A percentile compares a stretch with the other conserved stretches of the same genome.
Conservation (phyloP, 345 rosid species). For the Linum tenue region DNA sequence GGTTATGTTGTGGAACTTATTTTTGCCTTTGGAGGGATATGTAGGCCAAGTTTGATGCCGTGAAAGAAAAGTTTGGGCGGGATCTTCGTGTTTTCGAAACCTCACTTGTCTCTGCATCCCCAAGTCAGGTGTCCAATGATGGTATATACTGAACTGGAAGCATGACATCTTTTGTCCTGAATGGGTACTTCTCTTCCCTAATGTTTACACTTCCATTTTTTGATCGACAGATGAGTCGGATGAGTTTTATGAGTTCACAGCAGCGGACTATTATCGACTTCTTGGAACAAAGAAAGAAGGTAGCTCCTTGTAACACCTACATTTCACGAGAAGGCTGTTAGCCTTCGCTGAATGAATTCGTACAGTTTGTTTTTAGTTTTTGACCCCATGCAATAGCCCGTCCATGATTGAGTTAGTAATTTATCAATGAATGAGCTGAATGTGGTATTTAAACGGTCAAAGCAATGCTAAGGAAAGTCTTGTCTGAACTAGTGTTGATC, state of each 20-base stretch:
- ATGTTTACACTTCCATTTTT: conserved; percentile 6
- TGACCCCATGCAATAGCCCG: background rate
- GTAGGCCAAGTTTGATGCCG: conserved; percentile 53
- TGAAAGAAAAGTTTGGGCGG: conserved; percentile 62
- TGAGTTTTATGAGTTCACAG: conserved; percentile 77
- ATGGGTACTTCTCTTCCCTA: background rate
- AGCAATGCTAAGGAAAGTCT: background rate
- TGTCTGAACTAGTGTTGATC: background rate
- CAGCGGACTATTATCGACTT: conserved; percentile 61
- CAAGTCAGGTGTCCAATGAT: conserved; percentile 30
- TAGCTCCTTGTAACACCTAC: conserved; percentile 11
- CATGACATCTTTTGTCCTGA: background rate
- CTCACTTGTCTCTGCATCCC: conserved; percentile 24
- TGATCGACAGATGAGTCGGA: conserved; percentile 54
- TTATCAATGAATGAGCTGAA: background rate
- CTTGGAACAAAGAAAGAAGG: conserved; percentile 59
- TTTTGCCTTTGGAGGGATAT: conserved; percentile 12
- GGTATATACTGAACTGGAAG: conserved; percentile 23
- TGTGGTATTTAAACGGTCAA: background rate
- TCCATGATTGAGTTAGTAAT: background rate
- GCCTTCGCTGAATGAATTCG: background rate
- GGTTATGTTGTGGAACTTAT: background rate
- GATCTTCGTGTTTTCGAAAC: conserved; percentile 78
- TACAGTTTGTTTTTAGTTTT: background rate
- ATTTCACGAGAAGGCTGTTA: background rate